A percentile compares a stretch with the other conserved stretches of the same genome.
These are phyloP conservation scores for Pichia occidentalis DNA, from an alignment of 805 yeast genomes.

Conservation along the genomic window DNA sequence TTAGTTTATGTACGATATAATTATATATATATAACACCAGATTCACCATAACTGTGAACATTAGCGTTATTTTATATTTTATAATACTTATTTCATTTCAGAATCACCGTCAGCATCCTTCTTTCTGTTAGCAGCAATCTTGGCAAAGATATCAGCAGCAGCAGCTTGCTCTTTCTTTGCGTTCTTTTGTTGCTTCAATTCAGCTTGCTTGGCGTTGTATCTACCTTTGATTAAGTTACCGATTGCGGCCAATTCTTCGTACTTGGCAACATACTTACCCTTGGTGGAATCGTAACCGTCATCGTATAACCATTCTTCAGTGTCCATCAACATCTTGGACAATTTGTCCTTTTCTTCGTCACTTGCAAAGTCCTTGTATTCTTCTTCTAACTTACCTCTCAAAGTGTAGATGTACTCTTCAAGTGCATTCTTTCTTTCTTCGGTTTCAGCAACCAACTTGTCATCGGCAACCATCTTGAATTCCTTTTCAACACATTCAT, in stretches of 20 bases:
- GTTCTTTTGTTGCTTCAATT: slow-evolving; percentile 82
- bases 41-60: no score
- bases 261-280: slow-evolving; percentile 95
- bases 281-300: slow-evolving; percentile 95
- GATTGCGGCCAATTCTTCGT: slow-evolving; percentile 90
- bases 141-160: slow-evolving; percentile 44
- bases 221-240: slow-evolving; percentile 96
- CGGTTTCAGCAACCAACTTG: slow-evolving; percentile 96
- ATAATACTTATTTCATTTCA: slow-evolving; percentile 24
- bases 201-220: slow-evolving; percentile 90
- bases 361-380: slow-evolving; percentile 80
- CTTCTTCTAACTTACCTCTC: slow-evolving; percentile 94
- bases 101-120: slow-evolving; percentile 32
- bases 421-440: slow-evolving; percentile 95
- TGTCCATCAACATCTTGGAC: slow-evolving; percentile 62
- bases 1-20: neutral
- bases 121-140: slow-evolving; percentile 69
- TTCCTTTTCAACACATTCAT: slow-evolving; percentile 73
- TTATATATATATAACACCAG: neutral
- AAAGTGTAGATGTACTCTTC: slow-evolving; percentile 98
- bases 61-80: no score
- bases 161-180: slow-evolving; percentile 60
- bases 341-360: slow-evolving; percentile 84
- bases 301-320: slow-evolving; percentile 98
- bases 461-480: slow-evolving; percentile 79